phyloP scores from a whole-genome alignment of 139 green algal species.

The Chlamydomonas sphaeroides region DNA sequence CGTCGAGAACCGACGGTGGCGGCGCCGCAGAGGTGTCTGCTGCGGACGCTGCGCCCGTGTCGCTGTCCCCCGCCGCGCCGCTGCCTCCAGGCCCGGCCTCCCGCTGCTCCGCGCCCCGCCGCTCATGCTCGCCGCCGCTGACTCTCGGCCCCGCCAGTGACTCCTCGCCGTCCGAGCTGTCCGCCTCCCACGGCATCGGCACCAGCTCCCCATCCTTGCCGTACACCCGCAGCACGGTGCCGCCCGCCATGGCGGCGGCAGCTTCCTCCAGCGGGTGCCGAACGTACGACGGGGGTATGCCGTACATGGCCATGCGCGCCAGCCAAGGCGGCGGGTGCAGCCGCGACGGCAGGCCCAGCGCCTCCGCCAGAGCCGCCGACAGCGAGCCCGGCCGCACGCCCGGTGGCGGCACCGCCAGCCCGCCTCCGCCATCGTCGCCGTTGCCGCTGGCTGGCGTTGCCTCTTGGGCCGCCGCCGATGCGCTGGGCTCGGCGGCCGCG shows the following conservation, averaged over 20 bases:
- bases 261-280: neutral
- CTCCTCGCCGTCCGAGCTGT: neutral
- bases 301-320: neutral
- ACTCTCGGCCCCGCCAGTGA: too few relatives aligned
- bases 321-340: slow-evolving; percentile 24
- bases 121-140: too few relatives aligned
- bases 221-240: neutral
- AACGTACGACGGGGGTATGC: slow-evolving; percentile 7
- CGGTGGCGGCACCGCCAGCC: neutral
- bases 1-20: too few relatives aligned
- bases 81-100: too few relatives aligned
- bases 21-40: too few relatives aligned
- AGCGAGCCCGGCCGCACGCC: neutral
- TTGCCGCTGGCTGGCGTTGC: too few relatives aligned
- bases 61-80: too few relatives aligned
- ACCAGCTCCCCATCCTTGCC: neutral
- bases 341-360: neutral
- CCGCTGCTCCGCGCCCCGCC: too few relatives aligned
- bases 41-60: too few relatives aligned
- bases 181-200: neutral
- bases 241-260: neutral
- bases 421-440: neutral
- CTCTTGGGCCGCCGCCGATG: too few relatives aligned
- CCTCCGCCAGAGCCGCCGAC: neutral
- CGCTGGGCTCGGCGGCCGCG: too few relatives aligned